Evolutionary conservation across 1,284 basidiomycete species (phyloP), one percentile per base, ranked within the genome.

Genomic region (Schizopora paradoxa): DNA sequence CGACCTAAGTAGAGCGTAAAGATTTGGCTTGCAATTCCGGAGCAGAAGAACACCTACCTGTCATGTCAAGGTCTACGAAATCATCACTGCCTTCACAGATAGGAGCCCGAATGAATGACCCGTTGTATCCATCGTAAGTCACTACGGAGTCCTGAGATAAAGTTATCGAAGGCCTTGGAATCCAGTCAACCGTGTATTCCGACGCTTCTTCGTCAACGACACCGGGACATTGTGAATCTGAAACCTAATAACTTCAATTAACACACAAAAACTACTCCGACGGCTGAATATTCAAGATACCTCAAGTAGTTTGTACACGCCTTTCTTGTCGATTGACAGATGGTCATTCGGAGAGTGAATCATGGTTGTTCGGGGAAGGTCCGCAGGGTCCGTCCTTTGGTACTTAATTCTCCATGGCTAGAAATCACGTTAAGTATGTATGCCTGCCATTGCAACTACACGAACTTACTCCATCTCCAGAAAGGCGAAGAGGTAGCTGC

Each of bases 391-490:
- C 27, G 67, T 62, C 31, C 70, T 72, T 26, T 75, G 74, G 66
- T 95, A 97, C 52, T 77, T 79, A 45, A 98, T 64, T 18, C 68
- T 71, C 95, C 92, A 96, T 3, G 92, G 90, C 86, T 93, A 55
- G 5, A 49, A 37, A 52, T 42, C 35, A 43, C 31, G 28, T 18
- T 21, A 6, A 29, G 23, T 11, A 26, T 10, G n/a, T n/a, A n/a
- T n/a, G n/a, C n/a, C n/a, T n/a, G n/a, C n/a, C n/a, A n/a, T n/a
- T n/a, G n/a, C n/a, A n/a, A n/a, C 29, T 27, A 26, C n/a, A 31
- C 37, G 21, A 0, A 69, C 84, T 56, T 62, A 93, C 91, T 38
- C 80, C 82, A 61, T 92, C 85, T 8, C 92, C 93, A 27, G 90
- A 92, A 39, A 97, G 67, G 27, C 91, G 77, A 47, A 95, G 65